phyloP scores from a whole-genome alignment of 495 filamentous ascomycete genomes.

The Aspergillus coremiiformis region DNA sequence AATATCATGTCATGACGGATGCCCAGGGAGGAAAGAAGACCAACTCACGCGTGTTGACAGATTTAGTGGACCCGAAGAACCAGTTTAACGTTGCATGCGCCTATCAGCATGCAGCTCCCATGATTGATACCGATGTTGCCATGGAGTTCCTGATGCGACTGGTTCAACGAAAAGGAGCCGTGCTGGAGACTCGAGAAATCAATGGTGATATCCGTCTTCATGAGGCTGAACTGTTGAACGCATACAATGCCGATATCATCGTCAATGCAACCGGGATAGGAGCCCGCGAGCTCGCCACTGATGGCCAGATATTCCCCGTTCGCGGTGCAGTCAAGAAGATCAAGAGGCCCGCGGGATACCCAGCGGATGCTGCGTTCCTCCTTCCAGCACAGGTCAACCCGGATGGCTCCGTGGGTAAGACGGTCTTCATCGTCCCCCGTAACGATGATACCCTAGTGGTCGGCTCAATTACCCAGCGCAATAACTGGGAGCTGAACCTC shows the following conservation, averaged over 20 bases:
- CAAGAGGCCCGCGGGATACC: not conserved
- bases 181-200: constrained; percentile 27
- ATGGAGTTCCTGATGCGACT: constrained; percentile 38
- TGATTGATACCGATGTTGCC: constrained; percentile 43
- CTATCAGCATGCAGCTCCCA: constrained; percentile 38
- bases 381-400: not conserved
- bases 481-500: not conserved
- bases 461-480: not conserved
- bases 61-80: constrained; percentile 29
- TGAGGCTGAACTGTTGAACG: constrained; percentile 27
- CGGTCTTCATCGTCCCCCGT: not conserved
- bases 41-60: constrained; percentile 12
- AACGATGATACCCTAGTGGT: not conserved
- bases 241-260: constrained; percentile 36
- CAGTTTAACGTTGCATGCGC: constrained; percentile 35
- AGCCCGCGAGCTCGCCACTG: not conserved
- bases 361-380: not conserved
- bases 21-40: not conserved
- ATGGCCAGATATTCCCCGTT: not conserved
- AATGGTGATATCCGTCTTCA: constrained; percentile 5
- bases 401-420: not conserved
- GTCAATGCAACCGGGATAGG: constrained; percentile 40
- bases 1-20: not conserved
- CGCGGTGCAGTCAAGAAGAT: not conserved
- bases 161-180: constrained; percentile 38